phyloP scores from a whole-genome alignment of 768 basidiomycete species.

The Exidia glandulosa region DNA sequence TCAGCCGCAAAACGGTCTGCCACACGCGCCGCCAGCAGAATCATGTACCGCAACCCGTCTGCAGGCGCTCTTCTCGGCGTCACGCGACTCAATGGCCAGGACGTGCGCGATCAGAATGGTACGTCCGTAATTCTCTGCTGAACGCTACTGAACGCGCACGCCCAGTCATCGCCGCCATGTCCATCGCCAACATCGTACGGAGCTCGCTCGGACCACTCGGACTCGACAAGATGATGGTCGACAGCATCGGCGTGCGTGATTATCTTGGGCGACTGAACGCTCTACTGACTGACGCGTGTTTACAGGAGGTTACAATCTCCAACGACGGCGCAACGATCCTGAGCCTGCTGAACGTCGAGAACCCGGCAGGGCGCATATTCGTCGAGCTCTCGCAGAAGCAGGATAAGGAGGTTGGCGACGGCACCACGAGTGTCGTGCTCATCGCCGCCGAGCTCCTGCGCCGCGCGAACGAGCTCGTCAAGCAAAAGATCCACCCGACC shows the following conservation, averaged over 20 bases:
- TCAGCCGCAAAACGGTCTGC: too few relatives aligned
- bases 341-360: slow-evolving; percentile 83
- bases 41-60: slow-evolving; percentile 81
- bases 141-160: slow-evolving; percentile 5
- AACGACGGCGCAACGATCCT: slow-evolving; percentile 99
- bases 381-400: slow-evolving; percentile 98
- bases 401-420: slow-evolving; percentile 98
- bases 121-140: slow-evolving; percentile 13
- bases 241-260: slow-evolving; percentile 81
- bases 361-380: slow-evolving; percentile 94
- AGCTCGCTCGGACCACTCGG: slow-evolving; percentile 92
- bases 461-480: slow-evolving; percentile 94
- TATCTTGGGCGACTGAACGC: slow-evolving; percentile 4
- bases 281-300: slow-evolving; percentile 6
- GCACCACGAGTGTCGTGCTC: slow-evolving; percentile 96
- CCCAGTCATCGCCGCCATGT: slow-evolving; percentile 85
- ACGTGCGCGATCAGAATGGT: slow-evolving; percentile 97
- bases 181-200: slow-evolving; percentile 96
- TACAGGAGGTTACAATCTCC: slow-evolving; percentile 95
- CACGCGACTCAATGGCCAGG: slow-evolving; percentile 87
- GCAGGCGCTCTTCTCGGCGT: slow-evolving; percentile 91
- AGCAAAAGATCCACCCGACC: slow-evolving; percentile 96
- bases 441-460: slow-evolving; percentile 94
- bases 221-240: slow-evolving; percentile 94
- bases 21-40: slow-evolving; percentile 1